Evolutionary conservation across 805 yeast genomes (phyloP).

Genomic region (Myxozyma geophila): DNA sequence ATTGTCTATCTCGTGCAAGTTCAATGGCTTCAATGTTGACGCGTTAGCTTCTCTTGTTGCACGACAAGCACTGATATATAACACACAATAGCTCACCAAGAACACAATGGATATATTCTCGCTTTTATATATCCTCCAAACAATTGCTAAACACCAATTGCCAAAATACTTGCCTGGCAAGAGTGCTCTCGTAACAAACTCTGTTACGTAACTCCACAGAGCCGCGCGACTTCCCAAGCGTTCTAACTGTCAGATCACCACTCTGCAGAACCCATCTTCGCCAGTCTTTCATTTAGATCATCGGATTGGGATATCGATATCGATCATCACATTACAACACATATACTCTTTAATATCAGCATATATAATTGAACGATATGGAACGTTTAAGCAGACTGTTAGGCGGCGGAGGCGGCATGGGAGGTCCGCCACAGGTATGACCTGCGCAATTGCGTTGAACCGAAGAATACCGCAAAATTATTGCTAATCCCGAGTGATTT

Average conservation of each 20-base stretch:
- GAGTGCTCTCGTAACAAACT: background rate
- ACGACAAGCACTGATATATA: no score
- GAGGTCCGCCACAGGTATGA: slow-evolving; percentile 12
- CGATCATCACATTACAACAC: background rate
- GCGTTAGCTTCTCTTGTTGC: no score
- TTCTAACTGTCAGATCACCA: slow-evolving; percentile 12
- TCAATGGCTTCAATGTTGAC: background rate
- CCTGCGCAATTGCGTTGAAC: background rate
- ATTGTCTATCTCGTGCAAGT: background rate
- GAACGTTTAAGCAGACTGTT: slow-evolving; percentile 33
- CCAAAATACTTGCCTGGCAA: background rate
- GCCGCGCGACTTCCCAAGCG: slow-evolving; percentile 16
- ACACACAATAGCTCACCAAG: no score
- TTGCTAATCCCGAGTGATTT: background rate
- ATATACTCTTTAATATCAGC: background rate
- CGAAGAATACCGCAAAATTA: no score
- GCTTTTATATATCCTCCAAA: no score
- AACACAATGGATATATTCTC: background rate
- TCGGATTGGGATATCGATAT: background rate
- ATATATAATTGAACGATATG: slow-evolving; percentile 13
- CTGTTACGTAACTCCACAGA: background rate
- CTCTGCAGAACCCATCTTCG: background rate
- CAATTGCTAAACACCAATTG: background rate
- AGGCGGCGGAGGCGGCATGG: slow-evolving; percentile 29
- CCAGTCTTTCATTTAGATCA: background rate